phyloP scores from a whole-genome alignment of 768 basidiomycete genomes.

The Pleurotus eryngii region DNA sequence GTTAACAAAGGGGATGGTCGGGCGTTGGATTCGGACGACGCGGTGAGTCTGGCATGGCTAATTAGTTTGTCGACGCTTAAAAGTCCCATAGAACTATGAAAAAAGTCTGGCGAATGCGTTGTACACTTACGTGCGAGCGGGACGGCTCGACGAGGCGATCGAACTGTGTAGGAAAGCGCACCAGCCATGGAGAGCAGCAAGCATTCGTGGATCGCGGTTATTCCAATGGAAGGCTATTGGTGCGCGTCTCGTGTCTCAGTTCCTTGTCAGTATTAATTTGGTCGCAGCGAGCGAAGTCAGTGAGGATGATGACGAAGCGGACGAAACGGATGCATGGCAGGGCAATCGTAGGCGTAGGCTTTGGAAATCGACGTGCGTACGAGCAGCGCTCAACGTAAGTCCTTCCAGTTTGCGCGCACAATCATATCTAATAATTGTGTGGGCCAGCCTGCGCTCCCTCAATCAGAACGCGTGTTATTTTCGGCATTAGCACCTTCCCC shows the following conservation, averaged over 20 bases:
- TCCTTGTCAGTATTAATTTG: neutral
- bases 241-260: conserved; percentile 25
- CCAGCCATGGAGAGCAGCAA: conserved; percentile 91
- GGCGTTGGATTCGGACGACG: conserved; percentile 71
- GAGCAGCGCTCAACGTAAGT: conserved; percentile 74
- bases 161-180: conserved; percentile 78
- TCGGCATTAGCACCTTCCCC: conserved; percentile 78
- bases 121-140: conserved; percentile 80
- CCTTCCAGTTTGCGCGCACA: neutral
- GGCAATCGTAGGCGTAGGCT: conserved; percentile 77
- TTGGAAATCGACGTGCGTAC: conserved; percentile 87
- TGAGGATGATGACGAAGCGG: conserved; percentile 50
- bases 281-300: conserved; percentile 30
- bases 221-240: conserved; percentile 76
- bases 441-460: conserved; percentile 52
- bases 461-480: conserved; percentile 81
- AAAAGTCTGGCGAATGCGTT: conserved; percentile 72
- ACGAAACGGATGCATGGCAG: conserved; percentile 51
- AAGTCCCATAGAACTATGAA: conserved; percentile 65
- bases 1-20: conserved; percentile 55
- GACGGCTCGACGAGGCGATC: conserved; percentile 81
- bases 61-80: neutral
- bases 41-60: conserved; percentile 42
- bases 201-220: conserved; percentile 76
- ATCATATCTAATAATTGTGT: neutral